These are phyloP conservation scores for Sarocladium kiliense DNA, from an alignment of 2,329 filamentous ascomycete genomes.

Conservation along the genomic window DNA sequence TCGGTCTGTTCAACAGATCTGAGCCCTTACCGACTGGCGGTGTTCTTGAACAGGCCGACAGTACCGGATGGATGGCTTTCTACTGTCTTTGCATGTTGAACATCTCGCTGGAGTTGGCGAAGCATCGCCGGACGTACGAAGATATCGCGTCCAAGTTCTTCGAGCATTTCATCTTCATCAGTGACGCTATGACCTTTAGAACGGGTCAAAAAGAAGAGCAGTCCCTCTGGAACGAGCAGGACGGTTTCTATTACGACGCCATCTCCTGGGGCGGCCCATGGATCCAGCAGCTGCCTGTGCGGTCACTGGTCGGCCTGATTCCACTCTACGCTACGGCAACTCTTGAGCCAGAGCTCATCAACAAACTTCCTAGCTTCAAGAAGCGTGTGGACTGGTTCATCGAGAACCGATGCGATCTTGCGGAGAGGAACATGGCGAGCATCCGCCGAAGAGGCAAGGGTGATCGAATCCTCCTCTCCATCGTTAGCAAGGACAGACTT, in stretches of 20 bases:
- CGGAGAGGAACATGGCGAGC: constrained; percentile 90
- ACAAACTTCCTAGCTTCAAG: constrained; percentile 88
- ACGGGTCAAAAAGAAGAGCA: constrained; percentile 65
- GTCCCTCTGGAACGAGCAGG: constrained; percentile 92
- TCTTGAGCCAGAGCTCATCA: constrained; percentile 87
- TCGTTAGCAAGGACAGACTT: constrained; percentile 90
- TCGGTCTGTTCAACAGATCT: constrained; percentile 94
- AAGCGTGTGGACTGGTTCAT: constrained; percentile 93
- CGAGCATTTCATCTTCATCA: constrained; percentile 97
- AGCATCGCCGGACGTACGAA: constrained; percentile 91
- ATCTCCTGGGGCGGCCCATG: constrained; percentile 94
- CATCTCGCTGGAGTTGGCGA: constrained; percentile 89
- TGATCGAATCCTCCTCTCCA: constrained; percentile 77
- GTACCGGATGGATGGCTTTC: constrained; percentile 98
- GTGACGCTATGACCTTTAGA: constrained; percentile 90
- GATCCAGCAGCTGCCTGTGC: constrained; percentile 86
- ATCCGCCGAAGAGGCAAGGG: constrained; percentile 89
- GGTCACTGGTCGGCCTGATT: constrained; percentile 89
- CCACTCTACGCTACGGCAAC: constrained; percentile 90
- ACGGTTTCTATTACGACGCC: constrained; percentile 97
- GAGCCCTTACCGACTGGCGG: constrained; percentile 92
- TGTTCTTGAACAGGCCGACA: constrained; percentile 92
- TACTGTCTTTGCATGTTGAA: constrained; percentile 97
- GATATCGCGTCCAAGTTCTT: constrained; percentile 98
- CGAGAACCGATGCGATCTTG: constrained; percentile 77